Evolutionary conservation across 371 early-diverging fungal species (phyloP).

Genomic region (Actinomucor elegans): DNA sequence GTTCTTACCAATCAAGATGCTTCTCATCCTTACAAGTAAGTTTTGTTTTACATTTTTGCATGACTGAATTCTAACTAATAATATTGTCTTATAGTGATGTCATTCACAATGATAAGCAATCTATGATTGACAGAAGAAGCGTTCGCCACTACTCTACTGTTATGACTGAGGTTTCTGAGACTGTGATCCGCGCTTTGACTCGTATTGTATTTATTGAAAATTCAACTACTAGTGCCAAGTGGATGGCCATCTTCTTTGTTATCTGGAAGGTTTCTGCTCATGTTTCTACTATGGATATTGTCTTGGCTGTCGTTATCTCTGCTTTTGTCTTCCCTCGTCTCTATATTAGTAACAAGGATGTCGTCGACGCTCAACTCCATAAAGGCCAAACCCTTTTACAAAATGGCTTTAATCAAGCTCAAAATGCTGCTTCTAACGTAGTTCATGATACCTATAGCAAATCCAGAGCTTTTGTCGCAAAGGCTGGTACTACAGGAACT

Average conservation of each 20-base stretch:
- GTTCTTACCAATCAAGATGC: slow-evolving; percentile 27
- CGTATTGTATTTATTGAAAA: slow-evolving; percentile 47
- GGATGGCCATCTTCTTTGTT: slow-evolving; percentile 36
- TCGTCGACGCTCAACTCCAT: slow-evolving; percentile 42
- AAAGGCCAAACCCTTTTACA: slow-evolving; percentile 34
- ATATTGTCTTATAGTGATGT: no score
- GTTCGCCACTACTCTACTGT: slow-evolving; percentile 34
- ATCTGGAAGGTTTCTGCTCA: slow-evolving; percentile 44
- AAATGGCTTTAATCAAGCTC: slow-evolving; percentile 16
- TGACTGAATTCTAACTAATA: no score
- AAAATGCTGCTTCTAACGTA: slow-evolving; percentile 17
- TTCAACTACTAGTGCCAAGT: slow-evolving; percentile 36
- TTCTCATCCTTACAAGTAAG: slow-evolving; percentile 36
- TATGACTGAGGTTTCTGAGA: slow-evolving; percentile 34
- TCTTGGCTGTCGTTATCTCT: slow-evolving; percentile 26
- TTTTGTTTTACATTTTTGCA: no score
- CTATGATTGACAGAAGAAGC: slow-evolving; percentile 24
- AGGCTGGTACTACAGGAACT: slow-evolving; percentile 33
- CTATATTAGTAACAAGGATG: slow-evolving; percentile 41
- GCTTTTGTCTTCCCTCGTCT: slow-evolving; percentile 41
- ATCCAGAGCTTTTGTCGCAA: slow-evolving; percentile 23
- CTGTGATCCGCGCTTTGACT: slow-evolving; percentile 32
- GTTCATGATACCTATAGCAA: slow-evolving; percentile 22
- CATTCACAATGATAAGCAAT: slow-evolving; percentile 20
- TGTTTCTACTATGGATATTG: slow-evolving; percentile 32